A percentile compares a stretch with the other conserved stretches of the same genome.
Evolutionary conservation across 2,329 filamentous ascomycete genomes (phyloP).

Genomic region (Scedosporium dehoogii): DNA sequence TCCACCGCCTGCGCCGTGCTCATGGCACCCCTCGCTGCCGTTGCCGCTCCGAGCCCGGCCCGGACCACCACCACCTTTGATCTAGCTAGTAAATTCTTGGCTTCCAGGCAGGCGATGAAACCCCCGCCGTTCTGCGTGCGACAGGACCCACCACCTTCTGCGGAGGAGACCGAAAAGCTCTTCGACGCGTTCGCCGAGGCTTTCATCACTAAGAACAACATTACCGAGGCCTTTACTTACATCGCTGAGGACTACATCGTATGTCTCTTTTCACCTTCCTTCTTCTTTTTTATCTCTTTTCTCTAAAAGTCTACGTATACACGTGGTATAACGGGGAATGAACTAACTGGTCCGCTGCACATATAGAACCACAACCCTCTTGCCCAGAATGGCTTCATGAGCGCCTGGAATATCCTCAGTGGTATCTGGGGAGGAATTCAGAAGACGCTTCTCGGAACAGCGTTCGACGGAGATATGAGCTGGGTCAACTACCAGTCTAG

Average conservation of each 20-base stretch:
- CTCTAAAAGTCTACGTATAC: neutral
- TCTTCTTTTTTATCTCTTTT: too few relatives aligned
- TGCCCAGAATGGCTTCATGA: slow-evolving; percentile 2
- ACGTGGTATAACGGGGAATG: neutral
- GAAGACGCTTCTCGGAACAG: slow-evolving; percentile 4
- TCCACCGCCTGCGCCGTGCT: neutral
- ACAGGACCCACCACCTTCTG: neutral
- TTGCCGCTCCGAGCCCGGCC: neutral
- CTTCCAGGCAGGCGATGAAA: neutral
- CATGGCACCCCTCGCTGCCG: neutral
- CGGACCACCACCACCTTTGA: neutral
- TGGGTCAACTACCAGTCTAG: slow-evolving; percentile 12
- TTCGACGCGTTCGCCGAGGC: slow-evolving; percentile 5
- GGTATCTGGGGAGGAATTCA: neutral
- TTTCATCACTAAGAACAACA: slow-evolving; percentile 2
- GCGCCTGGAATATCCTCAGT: slow-evolving; percentile 2
- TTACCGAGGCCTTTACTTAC: slow-evolving; percentile 7
- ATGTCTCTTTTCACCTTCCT: neutral
- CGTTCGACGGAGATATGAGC: slow-evolving; percentile 8
- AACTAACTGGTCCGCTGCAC: neutral
- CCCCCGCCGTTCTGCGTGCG: neutral
- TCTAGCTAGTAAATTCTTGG: neutral
- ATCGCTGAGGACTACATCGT: slow-evolving; percentile 7
- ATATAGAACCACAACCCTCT: slow-evolving; percentile 7
- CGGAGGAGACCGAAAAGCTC: slow-evolving; percentile 5